Percentiles rank a stretch among this genome's conserved stretches.
Conservation (phyloP, 2,329 filamentous ascomycete genomes). For the Aspergillus jensenii region DNA sequence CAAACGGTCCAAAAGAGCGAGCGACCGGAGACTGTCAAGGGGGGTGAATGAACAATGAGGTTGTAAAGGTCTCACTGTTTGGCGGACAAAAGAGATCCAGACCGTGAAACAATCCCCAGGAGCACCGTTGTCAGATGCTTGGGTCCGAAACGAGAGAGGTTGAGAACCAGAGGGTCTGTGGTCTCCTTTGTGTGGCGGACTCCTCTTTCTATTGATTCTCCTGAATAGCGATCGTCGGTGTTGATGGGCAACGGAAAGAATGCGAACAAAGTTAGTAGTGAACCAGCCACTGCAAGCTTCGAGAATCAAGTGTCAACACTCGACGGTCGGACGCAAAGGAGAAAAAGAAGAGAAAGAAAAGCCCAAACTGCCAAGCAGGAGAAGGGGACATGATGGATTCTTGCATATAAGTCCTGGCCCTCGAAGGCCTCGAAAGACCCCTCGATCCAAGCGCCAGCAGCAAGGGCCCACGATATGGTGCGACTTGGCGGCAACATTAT, state of each 20-base stretch:
- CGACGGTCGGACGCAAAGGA: not conserved
- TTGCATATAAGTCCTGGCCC: slow-evolving; percentile 4
- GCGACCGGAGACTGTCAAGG: not conserved
- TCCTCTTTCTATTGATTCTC: slow-evolving; percentile 1
- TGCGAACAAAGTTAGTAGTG: slow-evolving; percentile 9
- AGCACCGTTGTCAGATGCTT: not conserved
- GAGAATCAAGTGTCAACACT: slow-evolving; percentile 5
- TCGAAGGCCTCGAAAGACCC: not conserved
- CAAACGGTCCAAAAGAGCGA: not conserved
- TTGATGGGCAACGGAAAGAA: slow-evolving; percentile 17
- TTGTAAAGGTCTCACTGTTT: slow-evolving; percentile 3
- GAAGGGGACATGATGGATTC: slow-evolving; percentile 4
- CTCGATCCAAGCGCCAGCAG: slow-evolving; percentile 3
- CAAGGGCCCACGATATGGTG: slow-evolving; percentile 6
- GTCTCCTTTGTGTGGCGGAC: not conserved
- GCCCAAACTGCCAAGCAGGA: slow-evolving; percentile 8
- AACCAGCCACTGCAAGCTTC: slow-evolving; percentile 10
- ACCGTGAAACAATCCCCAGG: not conserved
- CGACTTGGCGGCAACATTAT: slow-evolving; percentile 3
- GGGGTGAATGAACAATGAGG: slow-evolving; percentile 11
- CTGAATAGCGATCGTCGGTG: slow-evolving; percentile 6
- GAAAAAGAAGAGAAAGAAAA: slow-evolving; percentile 3
- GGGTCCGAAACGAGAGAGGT: not conserved
- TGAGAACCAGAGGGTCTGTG: not conserved
- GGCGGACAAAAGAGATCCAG: not conserved